Base-by-base conservation (phyloP, 2,329 filamentous ascomycete genomes). In the Periconia macrospinosa region DNA sequence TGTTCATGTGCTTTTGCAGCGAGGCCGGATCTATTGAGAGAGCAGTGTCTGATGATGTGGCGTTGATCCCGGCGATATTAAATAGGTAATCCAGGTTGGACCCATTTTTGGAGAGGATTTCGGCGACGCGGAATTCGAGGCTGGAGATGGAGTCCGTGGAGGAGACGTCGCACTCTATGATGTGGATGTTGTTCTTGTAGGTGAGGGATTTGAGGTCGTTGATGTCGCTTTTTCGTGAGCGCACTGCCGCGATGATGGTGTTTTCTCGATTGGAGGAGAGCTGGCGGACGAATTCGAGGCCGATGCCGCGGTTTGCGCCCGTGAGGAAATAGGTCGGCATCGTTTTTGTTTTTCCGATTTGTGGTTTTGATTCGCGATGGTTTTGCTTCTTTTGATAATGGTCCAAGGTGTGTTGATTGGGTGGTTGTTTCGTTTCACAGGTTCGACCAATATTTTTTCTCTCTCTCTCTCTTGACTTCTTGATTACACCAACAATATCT, bases 21-120 rank as follows among this genome's bases (percentile, higher is more conserved):
- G 68, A 71, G 1, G 68, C 65, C 0, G 73, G 59, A 10, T 71
- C 71, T 1, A 81, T 70, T 0, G 66, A 71, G 17, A 80, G 60
- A 19, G 70, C 72, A 15, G 66, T 76, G 47, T 79, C 71, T 9
- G 61, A 50, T 0, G 69, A 62, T 1, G 67, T 62, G 19, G 67
- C 60, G 52, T 79, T 77, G 56, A 80, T 74, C 15, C 73, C 76
- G 0, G 76, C 75, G 41, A 77, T 68, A 54, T 76, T 75, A 61
- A 78, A 68, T 7, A 78, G 53, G 50, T 65, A 76, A 44, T 78
- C 72, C 49, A 81, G 73, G 49, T 77, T 76, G 10, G 61, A 65
- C 6, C 62, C 61, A 3, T 74, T 72, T 9, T 68, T 61, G 13
- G 63, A 67, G 0, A 67, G 56, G 47, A 73, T 71, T 35, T 68